Base-by-base conservation (phyloP, 1,284 basidiomycete genomes). In the Baeospora myosura region DNA sequence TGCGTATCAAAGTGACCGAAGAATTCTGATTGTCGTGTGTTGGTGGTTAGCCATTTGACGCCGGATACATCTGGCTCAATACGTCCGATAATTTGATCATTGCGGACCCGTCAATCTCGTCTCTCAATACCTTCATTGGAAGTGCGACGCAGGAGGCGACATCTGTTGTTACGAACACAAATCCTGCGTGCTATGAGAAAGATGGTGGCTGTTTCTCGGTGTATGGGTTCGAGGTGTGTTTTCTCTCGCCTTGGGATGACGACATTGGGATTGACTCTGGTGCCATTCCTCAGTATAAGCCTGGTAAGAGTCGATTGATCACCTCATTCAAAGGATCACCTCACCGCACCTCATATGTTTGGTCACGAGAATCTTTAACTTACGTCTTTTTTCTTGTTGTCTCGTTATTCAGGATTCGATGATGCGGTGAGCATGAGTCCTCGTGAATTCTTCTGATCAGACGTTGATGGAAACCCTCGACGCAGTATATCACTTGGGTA, bases 401-500 rank as follows among this genome's bases (percentile, higher is more conserved):
- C 10, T 30, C 16, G 18, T 16, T 22, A 14, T 8, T 14, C 22
- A 48, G 49, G 46, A 2, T 64, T 63, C 30, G 60, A 63, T 43
- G 50, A 57, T 33, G 65, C 52, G n/a, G 64, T 68, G 38, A 37
- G 49, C 42, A 16, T 22, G 12, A 11, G 14, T 36, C 28, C 7
- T 31, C 16, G n/a, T 22, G 17, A 23, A 16, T 11, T 18, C 26
- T n/a, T 32, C 20, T 20, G 5, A 35, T 12, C 35, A 30, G 5
- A 36, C 26, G 20, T 30, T 18, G 22, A 4, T 41, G 31, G 12
- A 10, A 8, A 28, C 34, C 25, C 3, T 36, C 7, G 16, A 16
- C 40, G 52, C 51, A 60, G 55, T 78, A 79, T 49, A 77, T 82
- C 50, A 73, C 72, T 12, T 83, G 80, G 80, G 61, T 77, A 2